Evolutionary conservation across 2,329 filamentous ascomycete species (phyloP).

Genomic region (Xylariaceae sp.): DNA sequence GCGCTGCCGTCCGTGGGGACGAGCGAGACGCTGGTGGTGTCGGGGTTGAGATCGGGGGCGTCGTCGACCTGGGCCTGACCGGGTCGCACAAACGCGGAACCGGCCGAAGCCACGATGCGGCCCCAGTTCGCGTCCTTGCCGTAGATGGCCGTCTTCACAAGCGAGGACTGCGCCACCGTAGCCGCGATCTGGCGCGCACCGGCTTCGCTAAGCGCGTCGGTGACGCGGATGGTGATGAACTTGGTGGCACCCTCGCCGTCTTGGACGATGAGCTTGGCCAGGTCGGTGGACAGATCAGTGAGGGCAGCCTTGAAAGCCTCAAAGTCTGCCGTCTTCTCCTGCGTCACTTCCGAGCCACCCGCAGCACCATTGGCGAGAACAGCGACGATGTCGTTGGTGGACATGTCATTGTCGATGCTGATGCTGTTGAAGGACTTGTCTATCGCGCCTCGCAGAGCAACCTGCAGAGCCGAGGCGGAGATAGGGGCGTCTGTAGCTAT

Average conservation of each 20-base stretch:
- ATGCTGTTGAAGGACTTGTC: constrained; percentile 93
- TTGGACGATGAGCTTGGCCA: constrained; percentile 88
- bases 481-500: constrained; percentile 89
- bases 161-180: constrained; percentile 81
- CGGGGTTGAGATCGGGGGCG: constrained; percentile 57
- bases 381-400: constrained; percentile 93
- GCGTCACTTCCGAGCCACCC: constrained; percentile 60
- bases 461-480: constrained; percentile 58
- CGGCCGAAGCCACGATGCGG: constrained; percentile 88
- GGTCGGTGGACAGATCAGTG: constrained; percentile 70
- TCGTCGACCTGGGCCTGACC: constrained; percentile 49
- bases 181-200: constrained; percentile 76
- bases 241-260: constrained; percentile 98
- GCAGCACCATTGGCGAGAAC: constrained; percentile 94
- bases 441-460: constrained; percentile 67
- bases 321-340: constrained; percentile 56
- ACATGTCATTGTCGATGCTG: constrained; percentile 93
- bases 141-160: constrained; percentile 96
- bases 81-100: constrained; percentile 58
- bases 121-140: constrained; percentile 99
- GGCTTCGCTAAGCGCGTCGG: constrained; percentile 62
- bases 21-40: constrained; percentile 73
- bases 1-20: constrained; percentile 69
- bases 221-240: constrained; percentile 88
- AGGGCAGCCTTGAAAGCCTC: constrained; percentile 65